Base-by-base conservation (phyloP, 345 rosid species). In the Adansonia digitata region DNA sequence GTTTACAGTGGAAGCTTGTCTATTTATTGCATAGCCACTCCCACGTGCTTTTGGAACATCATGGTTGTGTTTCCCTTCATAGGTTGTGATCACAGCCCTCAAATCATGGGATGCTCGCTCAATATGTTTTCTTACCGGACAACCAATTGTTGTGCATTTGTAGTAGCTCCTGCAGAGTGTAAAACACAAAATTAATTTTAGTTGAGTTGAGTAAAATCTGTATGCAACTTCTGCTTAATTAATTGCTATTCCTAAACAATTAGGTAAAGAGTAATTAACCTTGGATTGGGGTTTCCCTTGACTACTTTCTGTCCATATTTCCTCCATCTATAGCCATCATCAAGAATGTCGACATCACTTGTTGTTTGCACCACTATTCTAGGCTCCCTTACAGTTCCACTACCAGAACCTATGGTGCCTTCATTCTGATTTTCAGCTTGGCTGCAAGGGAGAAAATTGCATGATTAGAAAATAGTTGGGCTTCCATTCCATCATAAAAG, bases 281-380 rank as follows among this genome's bases (percentile, higher is more conserved):
- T 93, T 53, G 99, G 99, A 76, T 95, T 95, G 11, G 97, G 99
- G 72, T 95, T 95, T 72, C 99, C 99, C 69, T 93, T 95, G 5
- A 95, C 99, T 22, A 93, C 98, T 80, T 95, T 95, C 82, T 95
- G 98, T 14, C 99, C 99, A 66, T 95, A 95, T 83, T 95, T 95
- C 75, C 99, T 90, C 99, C 99, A 95, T 39, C 96, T 91, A 48
- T 93, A 95, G 6, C 99, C 99, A 68, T 95, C 99, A 13, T 95
- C 98, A 17, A 95, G 97, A 67, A 93, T 93, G 78, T 95, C 99
- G 4, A 95, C 93, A 57, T 95, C 98, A 77, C 99, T 95, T 37
- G 93, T 88, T 29, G 98, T 95, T 75, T 95, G 99, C 77, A 95
- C 98, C 12, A 95, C 97, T 51, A 93, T 89, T 78, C 94, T 90